phyloP scores from a whole-genome alignment of 176 grass and related monocot genomes.

The Phoenix dactylifera region DNA sequence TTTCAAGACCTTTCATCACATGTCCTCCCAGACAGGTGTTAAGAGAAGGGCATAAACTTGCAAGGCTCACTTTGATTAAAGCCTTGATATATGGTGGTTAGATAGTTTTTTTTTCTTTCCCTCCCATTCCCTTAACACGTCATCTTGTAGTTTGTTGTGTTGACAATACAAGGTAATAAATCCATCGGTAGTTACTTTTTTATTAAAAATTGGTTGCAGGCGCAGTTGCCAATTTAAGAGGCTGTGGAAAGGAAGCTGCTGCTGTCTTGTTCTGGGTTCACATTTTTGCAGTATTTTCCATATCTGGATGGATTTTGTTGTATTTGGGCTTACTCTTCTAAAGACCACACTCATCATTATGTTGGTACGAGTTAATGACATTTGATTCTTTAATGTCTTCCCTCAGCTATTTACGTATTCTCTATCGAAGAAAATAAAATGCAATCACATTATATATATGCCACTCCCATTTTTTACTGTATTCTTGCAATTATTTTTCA shows the following conservation, averaged over 20 bases:
- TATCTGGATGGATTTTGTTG: constrained; percentile 88
- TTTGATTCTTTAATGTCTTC: too few species aligned
- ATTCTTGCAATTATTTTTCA: too few species aligned
- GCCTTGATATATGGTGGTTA: neutral
- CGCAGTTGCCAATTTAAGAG: constrained; percentile 84
- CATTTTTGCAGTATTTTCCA: constrained; percentile 94
- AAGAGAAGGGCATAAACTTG: too few species aligned
- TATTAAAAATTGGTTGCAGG: constrained; percentile 36
- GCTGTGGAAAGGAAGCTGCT: constrained; percentile 94
- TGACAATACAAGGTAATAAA: constrained; percentile 4
- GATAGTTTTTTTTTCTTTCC: constrained; percentile 5
- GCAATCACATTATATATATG: too few species aligned
- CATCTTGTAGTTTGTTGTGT: too few species aligned
- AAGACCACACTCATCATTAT: neutral
- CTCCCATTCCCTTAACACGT: neutral
- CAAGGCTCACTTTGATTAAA: neutral
- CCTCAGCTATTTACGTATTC: too few species aligned
- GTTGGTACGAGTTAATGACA: too few species aligned
- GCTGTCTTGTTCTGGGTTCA: constrained; percentile 98
- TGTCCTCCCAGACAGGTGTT: too few species aligned
- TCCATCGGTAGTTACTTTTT: neutral
- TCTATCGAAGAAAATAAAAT: too few species aligned
- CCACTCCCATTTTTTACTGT: too few species aligned
- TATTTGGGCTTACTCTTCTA: constrained; percentile 76
- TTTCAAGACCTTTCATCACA: too few species aligned